These are phyloP conservation scores for Teratosphaeria nubilosa DNA, from an alignment of 2,329 filamentous ascomycete species.

Conservation along the genomic window DNA sequence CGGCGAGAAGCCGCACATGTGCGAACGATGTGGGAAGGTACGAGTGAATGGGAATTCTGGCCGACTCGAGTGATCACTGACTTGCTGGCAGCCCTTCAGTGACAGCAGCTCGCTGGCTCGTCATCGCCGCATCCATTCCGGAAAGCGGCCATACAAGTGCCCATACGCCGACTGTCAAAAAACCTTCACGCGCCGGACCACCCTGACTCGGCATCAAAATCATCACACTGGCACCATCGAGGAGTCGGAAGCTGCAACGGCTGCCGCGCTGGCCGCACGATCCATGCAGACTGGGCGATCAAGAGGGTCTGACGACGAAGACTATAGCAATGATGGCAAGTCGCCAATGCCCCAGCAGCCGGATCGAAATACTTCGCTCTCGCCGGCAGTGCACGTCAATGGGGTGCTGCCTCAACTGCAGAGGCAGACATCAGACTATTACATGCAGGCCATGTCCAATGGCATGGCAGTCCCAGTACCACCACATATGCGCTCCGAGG, in stretches of 20 bases:
- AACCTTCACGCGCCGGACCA: conserved; percentile 93
- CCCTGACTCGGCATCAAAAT: conserved; percentile 88
- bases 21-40: conserved; percentile 93
- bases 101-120: conserved; percentile 90
- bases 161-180: conserved; percentile 96
- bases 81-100: conserved; percentile 65
- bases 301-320: conserved; percentile 54
- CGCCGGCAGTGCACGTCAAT: conserved; percentile 65
- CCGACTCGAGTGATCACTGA: conserved; percentile 14
- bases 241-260: conserved; percentile 81
- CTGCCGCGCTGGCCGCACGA: conserved; percentile 63
- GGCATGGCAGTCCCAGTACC: conserved; percentile 46
- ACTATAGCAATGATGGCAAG: conserved; percentile 55
- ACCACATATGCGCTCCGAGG: conserved; percentile 67
- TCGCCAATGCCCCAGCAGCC: conserved; percentile 70
- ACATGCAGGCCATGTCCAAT: conserved; percentile 61
- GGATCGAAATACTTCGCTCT: conserved; percentile 70
- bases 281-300: conserved; percentile 36
- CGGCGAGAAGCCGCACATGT: conserved; percentile 97
- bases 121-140: conserved; percentile 89
- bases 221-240: conserved; percentile 92
- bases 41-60: conserved; percentile 15
- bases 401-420: conserved; percentile 53
- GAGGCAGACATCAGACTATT: conserved; percentile 61
- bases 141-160: conserved; percentile 94